phyloP scores from a whole-genome alignment of 2,329 filamentous ascomycete species.

The Sphaerulina vaccinii region DNA sequence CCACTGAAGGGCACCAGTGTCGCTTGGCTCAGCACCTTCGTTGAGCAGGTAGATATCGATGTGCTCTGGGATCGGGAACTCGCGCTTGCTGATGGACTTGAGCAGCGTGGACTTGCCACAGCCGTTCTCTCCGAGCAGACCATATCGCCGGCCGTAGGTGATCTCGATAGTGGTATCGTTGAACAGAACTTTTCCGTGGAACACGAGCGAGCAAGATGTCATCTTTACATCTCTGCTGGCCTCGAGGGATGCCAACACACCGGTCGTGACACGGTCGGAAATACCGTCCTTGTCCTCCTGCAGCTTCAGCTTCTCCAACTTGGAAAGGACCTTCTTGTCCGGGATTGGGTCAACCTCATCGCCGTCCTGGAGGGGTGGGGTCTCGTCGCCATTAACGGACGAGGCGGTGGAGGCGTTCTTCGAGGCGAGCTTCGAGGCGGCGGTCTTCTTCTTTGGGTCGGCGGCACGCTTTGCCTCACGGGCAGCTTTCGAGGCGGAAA shows the following conservation, averaged over 20 bases:
- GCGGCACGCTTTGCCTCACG: slow-evolving; percentile 65
- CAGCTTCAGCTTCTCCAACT: slow-evolving; percentile 82
- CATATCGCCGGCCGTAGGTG: slow-evolving; percentile 88
- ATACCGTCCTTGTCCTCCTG: slow-evolving; percentile 97
- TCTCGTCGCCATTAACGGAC: slow-evolving; percentile 69
- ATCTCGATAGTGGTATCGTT: slow-evolving; percentile 92
- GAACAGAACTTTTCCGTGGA: slow-evolving; percentile 96
- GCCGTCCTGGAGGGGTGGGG: slow-evolving; percentile 60
- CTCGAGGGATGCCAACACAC: slow-evolving; percentile 82
- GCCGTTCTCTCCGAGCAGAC: slow-evolving; percentile 95
- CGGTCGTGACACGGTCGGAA: slow-evolving; percentile 96
- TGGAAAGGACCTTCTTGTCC: slow-evolving; percentile 62
- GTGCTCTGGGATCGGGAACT: slow-evolving; percentile 93
- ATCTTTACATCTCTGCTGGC: slow-evolving; percentile 96
- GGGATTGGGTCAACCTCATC: slow-evolving; percentile 54
- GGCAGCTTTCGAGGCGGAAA: slow-evolving; percentile 68
- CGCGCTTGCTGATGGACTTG: slow-evolving; percentile 88
- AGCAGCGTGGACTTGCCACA: slow-evolving; percentile 98
- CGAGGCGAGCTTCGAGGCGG: slow-evolving; percentile 67
- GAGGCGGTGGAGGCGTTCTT: slow-evolving; percentile 65
- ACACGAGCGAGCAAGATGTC: slow-evolving; percentile 86
- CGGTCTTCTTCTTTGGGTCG: slow-evolving; percentile 70
- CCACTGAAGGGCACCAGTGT: slow-evolving; percentile 93
- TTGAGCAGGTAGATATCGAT: slow-evolving; percentile 98
- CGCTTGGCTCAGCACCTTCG: slow-evolving; percentile 86